Percentiles rank a stretch among this genome's conserved stretches.
These are phyloP conservation scores for Tolypocladium paradoxum DNA, from an alignment of 2,329 filamentous ascomycete species.

Conservation along the genomic window DNA sequence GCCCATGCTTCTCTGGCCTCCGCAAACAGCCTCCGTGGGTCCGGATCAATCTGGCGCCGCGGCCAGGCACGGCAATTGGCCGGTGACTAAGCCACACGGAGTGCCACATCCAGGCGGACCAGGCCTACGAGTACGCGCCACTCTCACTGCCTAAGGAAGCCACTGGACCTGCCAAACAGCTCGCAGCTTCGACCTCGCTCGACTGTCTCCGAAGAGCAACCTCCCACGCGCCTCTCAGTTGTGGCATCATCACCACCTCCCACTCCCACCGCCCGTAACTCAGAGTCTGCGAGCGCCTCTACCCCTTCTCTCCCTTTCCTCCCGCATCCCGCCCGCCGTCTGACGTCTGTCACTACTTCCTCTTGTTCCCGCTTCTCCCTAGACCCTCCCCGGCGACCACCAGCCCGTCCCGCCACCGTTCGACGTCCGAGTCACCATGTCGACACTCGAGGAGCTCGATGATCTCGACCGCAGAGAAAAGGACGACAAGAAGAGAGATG, in stretches of 20 bases:
- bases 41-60: neutral
- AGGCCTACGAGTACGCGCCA: conserved; percentile 14
- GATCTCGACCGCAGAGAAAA: conserved; percentile 73
- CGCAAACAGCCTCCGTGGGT: neutral
- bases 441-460: conserved; percentile 85
- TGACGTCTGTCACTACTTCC: neutral
- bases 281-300: neutral
- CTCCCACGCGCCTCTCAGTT: neutral
- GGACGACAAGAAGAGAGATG: conserved; percentile 50
- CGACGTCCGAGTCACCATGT: conserved; percentile 44
- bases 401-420: neutral
- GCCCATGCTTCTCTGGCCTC: neutral
- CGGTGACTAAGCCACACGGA: neutral
- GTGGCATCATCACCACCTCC: neutral
- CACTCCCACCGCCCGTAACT: neutral
- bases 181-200: conserved; percentile 1
- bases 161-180: neutral
- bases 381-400: neutral
- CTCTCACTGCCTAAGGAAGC: conserved; percentile 10
- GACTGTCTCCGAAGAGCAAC: neutral
- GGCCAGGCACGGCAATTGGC: neutral
- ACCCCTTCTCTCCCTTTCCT: neutral
- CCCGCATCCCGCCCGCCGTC: neutral
- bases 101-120: neutral
- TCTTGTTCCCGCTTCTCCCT: neutral